These are phyloP conservation scores for Beta vulgaris DNA, from an alignment of 148 eudicot species.

Conservation along the genomic window DNA sequence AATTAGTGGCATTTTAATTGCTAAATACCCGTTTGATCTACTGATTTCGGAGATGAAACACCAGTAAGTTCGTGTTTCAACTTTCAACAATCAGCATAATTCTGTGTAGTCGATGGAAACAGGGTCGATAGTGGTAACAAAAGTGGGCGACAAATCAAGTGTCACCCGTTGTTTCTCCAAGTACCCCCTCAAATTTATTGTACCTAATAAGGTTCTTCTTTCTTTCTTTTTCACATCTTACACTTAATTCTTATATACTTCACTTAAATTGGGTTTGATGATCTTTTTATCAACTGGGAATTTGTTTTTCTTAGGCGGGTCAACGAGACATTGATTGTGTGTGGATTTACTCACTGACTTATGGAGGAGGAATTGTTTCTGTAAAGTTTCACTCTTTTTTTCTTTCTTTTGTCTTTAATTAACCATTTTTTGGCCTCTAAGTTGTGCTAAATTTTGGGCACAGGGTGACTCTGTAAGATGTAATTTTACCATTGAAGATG, in stretches of 20 bases:
- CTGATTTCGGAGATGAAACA: no score
- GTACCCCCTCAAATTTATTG: slow-evolving; percentile 89
- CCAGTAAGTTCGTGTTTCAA: no score
- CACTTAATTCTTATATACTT: no score
- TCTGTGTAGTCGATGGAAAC: slow-evolving; percentile 51
- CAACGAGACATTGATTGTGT: slow-evolving; percentile 64
- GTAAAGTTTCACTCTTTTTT: slow-evolving; percentile 33
- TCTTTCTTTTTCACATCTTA: not conserved
- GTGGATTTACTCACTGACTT: slow-evolving; percentile 89
- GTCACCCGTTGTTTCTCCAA: slow-evolving; percentile 72
- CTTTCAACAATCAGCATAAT: no score
- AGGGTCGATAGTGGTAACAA: slow-evolving; percentile 61
- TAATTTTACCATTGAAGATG: slow-evolving; percentile 65
- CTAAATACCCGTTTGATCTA: no score
- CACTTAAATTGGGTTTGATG: no score
- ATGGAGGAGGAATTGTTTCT: slow-evolving; percentile 96
- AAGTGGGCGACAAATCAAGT: slow-evolving; percentile 65
- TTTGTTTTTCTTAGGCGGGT: slow-evolving; percentile 80
- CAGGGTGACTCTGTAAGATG: slow-evolving; percentile 75
- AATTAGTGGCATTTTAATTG: no score
- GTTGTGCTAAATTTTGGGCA: not conserved
- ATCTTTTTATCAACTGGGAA: no score
- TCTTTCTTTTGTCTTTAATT: not conserved
- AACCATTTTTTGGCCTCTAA: slow-evolving; percentile 4
- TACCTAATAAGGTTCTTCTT: slow-evolving; percentile 65